A percentile compares a stretch with the other conserved stretches of the same genome.
phyloP scores from a whole-genome alignment of 805 yeast species.

The Scheffersomyces coipomensis region DNA sequence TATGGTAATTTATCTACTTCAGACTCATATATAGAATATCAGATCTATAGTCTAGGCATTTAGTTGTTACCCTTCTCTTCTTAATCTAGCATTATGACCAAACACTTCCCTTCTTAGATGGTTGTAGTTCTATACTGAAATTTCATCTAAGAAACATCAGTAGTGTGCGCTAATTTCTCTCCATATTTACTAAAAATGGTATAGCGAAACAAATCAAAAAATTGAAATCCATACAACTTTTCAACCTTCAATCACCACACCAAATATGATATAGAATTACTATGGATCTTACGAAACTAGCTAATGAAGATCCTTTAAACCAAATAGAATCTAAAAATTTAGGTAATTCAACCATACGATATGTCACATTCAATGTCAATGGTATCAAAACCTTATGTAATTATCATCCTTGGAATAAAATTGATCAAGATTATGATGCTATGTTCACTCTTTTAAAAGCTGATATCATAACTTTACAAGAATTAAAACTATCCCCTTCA shows the following conservation, averaged over 20 bases:
- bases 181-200: too few species aligned
- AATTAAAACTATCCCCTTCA: slow-evolving; percentile 56
- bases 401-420: slow-evolving; percentile 77
- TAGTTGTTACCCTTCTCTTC: too few species aligned
- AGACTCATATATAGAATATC: too few species aligned
- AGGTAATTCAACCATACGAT: slow-evolving; percentile 31
- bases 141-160: too few species aligned
- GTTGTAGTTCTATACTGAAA: too few species aligned
- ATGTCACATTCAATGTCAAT: slow-evolving; percentile 78
- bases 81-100: too few species aligned
- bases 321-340: slow-evolving; percentile 6
- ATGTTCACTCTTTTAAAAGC: slow-evolving; percentile 58
- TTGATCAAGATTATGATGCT: slow-evolving; percentile 33
- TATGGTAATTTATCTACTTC: too few species aligned
- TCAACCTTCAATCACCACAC: neutral
- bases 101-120: too few species aligned
- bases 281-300: slow-evolving; percentile 1
- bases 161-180: too few species aligned
- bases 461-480: slow-evolving; percentile 86
- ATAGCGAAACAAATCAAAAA: too few species aligned
- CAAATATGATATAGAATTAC: neutral
- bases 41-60: too few species aligned
- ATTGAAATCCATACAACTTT: too few species aligned
- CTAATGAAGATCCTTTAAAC: slow-evolving; percentile 10
- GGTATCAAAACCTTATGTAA: slow-evolving; percentile 78